A percentile compares a stretch with the other conserved stretches of the same genome.
Evolutionary conservation across 495 filamentous ascomycete species (phyloP).

Genomic region (Tuber indicum): DNA sequence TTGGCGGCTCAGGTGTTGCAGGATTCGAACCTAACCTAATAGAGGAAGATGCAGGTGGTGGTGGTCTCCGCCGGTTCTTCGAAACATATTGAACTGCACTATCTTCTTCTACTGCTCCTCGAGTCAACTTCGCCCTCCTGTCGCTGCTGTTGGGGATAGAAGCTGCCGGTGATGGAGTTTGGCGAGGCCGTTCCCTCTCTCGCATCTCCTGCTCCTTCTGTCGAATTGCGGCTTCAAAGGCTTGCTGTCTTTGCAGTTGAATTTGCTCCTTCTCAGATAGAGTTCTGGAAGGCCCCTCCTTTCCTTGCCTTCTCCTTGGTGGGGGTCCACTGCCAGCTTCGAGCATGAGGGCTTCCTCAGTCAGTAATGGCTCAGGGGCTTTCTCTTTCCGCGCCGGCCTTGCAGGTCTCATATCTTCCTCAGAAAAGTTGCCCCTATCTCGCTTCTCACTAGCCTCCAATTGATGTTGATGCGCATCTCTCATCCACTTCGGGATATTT

Average conservation of each 20-base stretch:
- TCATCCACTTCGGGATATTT: constrained; percentile 92
- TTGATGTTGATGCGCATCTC: constrained; percentile 48
- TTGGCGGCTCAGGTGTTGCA: constrained; percentile 44
- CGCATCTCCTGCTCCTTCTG: constrained; percentile 38
- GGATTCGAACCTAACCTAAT: constrained; percentile 38
- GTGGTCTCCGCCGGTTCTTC: constrained; percentile 48
- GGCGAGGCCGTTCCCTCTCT: constrained; percentile 31
- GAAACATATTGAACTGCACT: constrained; percentile 79
- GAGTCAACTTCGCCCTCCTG: constrained; percentile 58
- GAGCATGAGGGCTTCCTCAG: constrained; percentile 88
- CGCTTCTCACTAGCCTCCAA: constrained; percentile 24
- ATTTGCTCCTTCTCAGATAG: constrained; percentile 30
- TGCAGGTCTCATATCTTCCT: constrained; percentile 24
- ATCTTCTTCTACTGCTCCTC: constrained; percentile 72
- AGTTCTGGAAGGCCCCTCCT: constrained; percentile 10
- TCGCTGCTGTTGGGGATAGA: constrained; percentile 42
- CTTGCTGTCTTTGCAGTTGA: constrained; percentile 45
- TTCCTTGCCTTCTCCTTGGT: constrained; percentile 41
- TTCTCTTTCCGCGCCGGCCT: constrained; percentile 12
- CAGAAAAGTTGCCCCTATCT: constrained; percentile 22
- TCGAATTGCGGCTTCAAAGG: constrained; percentile 34
- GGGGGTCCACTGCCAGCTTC: constrained; percentile 56
- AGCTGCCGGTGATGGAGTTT: constrained; percentile 47
- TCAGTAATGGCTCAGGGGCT: constrained; percentile 48
- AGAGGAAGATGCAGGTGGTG: constrained; percentile 42